Conservation (phyloP, 1,284 basidiomycete species). For the Heterobasidion annosum region DNA sequence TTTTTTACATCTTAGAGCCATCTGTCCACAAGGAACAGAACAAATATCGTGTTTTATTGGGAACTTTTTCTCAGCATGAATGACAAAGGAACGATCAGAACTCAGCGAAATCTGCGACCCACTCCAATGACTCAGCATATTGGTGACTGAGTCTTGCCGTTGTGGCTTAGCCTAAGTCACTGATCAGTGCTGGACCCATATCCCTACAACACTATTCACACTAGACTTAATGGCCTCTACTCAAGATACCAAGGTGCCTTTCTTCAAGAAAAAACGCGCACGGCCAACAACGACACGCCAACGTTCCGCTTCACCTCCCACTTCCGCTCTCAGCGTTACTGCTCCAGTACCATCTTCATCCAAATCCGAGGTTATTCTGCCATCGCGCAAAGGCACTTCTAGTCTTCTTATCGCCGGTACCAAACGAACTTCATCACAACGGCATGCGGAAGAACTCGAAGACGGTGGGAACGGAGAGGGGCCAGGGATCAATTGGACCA, state of each 20-base stretch:
- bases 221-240: conserved; percentile 30
- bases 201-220: neutral
- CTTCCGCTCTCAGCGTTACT: conserved; percentile 26
- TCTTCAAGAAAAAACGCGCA: conserved; percentile 84
- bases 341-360: conserved; percentile 27
- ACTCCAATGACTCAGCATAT: neutral
- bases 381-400: conserved; percentile 52
- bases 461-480: conserved; percentile 48
- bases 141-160: too few relatives aligned
- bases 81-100: neutral
- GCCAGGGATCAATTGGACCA: conserved; percentile 74
- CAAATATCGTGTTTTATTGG: too few relatives aligned
- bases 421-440: conserved; percentile 63
- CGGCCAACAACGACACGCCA: conserved; percentile 67
- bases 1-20: too few relatives aligned
- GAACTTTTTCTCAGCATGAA: too few relatives aligned
- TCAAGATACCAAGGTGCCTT: conserved; percentile 51
- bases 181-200: neutral
- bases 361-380: conserved; percentile 68
- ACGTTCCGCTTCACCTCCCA: conserved; percentile 47
- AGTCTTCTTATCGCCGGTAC: conserved; percentile 81
- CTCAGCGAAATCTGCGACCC: neutral
- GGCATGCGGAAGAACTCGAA: conserved; percentile 28
- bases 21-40: too few relatives aligned
- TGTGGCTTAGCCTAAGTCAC: neutral